Base-by-base conservation (phyloP, 2,329 filamentous ascomycete species). In the Stachybotrys chartarum region DNA sequence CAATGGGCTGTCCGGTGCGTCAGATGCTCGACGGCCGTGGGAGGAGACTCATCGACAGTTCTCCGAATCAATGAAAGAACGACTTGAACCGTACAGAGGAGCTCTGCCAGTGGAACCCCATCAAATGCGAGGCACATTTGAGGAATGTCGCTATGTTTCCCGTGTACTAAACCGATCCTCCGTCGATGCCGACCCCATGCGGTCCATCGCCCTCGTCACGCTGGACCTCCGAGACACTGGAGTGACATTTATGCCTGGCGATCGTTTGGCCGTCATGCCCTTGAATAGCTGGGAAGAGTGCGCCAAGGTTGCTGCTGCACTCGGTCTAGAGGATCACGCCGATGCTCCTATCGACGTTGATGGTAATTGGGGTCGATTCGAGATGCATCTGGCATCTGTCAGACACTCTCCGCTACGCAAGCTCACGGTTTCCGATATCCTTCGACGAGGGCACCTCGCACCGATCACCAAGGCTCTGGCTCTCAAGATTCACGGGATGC, bases 251-350 rank as follows among this genome's bases (percentile, higher is more conserved):
- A 71, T 75, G 51, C 78, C 79, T 0, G 79, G 79, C 0, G 79
- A 82, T 53, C 72, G 78, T 6, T 70, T 82, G 6, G 78, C 78
- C 0, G 68, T 82, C 2, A 81, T 82, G 78, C 78, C 78, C 0
- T 70, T 81, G 16, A 82, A 81, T 55, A 73, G 70, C 54, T 81
- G 78, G 79, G 73, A 75, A 8, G 79, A 82, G 60, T 80, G 77
- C 52, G 78, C 78, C 17, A 81, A 81, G 58, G 75, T 82, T 10
- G 78, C 76, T 3, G 74, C 78, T 0, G 78, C 78, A 0, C 68
- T 82, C 1, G 78, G 79, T 0, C 67, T 81, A 0, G 77, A 78
- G 35, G 64, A 70, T 3, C 72, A 75, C 56, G 70, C 82, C 1
- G 74, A 78, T n/a, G 62, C 70, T 7, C 62, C 67, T 0, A 68